These are phyloP conservation scores for Coniosporium tulheliwenetii DNA, from an alignment of 2,329 filamentous ascomycete species.

Conservation along the genomic window DNA sequence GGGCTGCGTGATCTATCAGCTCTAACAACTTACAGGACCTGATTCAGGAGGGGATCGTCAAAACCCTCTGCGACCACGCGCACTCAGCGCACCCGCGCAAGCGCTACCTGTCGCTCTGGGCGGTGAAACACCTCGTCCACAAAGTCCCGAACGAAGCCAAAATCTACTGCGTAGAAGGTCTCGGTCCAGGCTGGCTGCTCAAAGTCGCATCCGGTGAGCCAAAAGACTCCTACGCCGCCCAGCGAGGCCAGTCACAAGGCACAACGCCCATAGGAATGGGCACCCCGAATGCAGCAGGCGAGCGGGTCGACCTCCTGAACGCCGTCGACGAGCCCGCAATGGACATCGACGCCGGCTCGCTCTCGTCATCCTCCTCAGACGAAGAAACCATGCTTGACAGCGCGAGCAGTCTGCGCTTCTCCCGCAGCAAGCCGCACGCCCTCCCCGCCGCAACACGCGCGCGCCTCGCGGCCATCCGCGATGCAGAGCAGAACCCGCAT, in stretches of 20 bases:
- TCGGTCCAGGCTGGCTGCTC: slow-evolving; percentile 67
- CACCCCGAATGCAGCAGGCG: slow-evolving; percentile 42
- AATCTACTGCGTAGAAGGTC: slow-evolving; percentile 58
- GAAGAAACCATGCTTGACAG: slow-evolving; percentile 31
- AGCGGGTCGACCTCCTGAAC: slow-evolving; percentile 44
- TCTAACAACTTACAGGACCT: slow-evolving; percentile 39
- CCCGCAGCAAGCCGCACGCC: slow-evolving; percentile 8
- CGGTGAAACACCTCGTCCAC: slow-evolving; percentile 76
- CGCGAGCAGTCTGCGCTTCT: slow-evolving; percentile 15
- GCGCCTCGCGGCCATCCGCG: slow-evolving; percentile 32
- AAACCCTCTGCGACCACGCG: slow-evolving; percentile 67
- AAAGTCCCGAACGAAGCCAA: slow-evolving; percentile 57
- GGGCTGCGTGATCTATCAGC: too few relatives aligned
- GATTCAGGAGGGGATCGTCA: slow-evolving; percentile 56
- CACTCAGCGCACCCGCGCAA: slow-evolving; percentile 66
- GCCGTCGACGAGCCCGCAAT: slow-evolving; percentile 27
- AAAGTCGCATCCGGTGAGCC: slow-evolving; percentile 52
- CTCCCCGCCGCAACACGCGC: slow-evolving; percentile 11
- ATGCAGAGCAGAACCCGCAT: slow-evolving; percentile 51
- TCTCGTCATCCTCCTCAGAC: slow-evolving; percentile 11
- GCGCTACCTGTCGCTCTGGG: slow-evolving; percentile 79
- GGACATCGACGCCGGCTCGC: slow-evolving; percentile 22
- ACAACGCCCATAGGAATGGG: slow-evolving; percentile 31
- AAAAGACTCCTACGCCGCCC: slow-evolving; percentile 7
- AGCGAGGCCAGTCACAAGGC: slow-evolving; percentile 16